Base-by-base conservation (phyloP, 2,329 filamentous ascomycete species). In the Apiospora kogelbergensis region DNA sequence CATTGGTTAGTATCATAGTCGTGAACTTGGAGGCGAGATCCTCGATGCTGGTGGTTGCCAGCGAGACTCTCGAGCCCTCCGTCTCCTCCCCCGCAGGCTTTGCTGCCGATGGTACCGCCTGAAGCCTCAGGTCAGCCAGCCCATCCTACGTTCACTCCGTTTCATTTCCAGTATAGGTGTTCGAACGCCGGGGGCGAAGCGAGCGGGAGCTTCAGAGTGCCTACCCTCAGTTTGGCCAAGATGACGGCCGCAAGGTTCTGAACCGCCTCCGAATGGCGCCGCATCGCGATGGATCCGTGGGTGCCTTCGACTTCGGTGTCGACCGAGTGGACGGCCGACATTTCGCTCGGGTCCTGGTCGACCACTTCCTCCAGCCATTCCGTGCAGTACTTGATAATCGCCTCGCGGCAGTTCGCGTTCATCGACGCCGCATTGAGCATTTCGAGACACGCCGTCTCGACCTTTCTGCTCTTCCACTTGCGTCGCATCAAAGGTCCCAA, bases 361-460 rank as follows among this genome's bases (percentile, higher is more conserved):
- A 97, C 88, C 67, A 97, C 88, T 74, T 95, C 91, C 76, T 95
- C 92, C 44, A 99, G 85, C 94, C 95, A 98, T 68, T 93, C 90
- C 41, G 88, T 85, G 79, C 95, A 97, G 77, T 97, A 90, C 78
- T 94, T 94, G 73, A 90, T 88, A 70, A 98, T 92, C 10, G 92
- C 92, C 73, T 95, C 92, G 26, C 96, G 89, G 76, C 95, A 98
- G 9, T 88, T 84, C 63, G 89, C 86, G 77, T 97, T 93, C 80
- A 97, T 93, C 80, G 94, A 98, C 7, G 95, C 95, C 15, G 93
- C 94, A 80, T 95, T 97, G 69, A 99, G 86, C 82, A 99, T 89
- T 76, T 98, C 93, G 73, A 99, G 81, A 64, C 94, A 92, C 2
- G 94, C 93, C 69, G 93, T 91, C 80, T 97, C 94, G 26, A 98